These are phyloP conservation scores for Aureobasidium mangrovei DNA, from an alignment of 2,329 filamentous ascomycete species.

Conservation along the genomic window DNA sequence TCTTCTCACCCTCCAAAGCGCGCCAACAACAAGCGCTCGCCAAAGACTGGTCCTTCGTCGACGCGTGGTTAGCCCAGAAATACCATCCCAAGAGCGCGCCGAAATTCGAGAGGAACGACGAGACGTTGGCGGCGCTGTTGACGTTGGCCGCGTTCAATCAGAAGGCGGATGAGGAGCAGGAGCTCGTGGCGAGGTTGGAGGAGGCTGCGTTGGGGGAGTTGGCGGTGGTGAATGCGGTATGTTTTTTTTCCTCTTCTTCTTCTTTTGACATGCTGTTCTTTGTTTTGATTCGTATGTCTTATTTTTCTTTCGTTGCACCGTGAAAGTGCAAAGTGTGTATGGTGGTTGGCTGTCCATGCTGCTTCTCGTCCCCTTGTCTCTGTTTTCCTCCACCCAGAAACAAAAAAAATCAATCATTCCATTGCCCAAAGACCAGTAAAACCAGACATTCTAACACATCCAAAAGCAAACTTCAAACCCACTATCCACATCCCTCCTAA, in stretches of 20 bases:
- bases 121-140: constrained; percentile 68
- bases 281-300: background rate
- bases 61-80: constrained; percentile 69
- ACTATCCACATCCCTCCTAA: background rate
- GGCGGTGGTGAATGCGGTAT: constrained; percentile 16
- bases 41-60: constrained; percentile 85
- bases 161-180: constrained; percentile 61
- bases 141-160: constrained; percentile 70
- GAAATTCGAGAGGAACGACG: constrained; percentile 74
- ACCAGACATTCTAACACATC: background rate
- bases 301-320: background rate
- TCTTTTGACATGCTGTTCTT: background rate
- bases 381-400: background rate
- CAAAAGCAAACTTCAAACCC: background rate
- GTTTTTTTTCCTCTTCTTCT: background rate
- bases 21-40: constrained; percentile 72
- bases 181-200: constrained; percentile 51
- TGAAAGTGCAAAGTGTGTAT: background rate
- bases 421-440: too few species aligned
- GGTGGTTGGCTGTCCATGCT: too few species aligned
- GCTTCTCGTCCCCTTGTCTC: background rate
- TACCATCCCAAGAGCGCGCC: constrained; percentile 55
- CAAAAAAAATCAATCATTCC: background rate
- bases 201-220: constrained; percentile 50
- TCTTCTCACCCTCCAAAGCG: constrained; percentile 54